Base-by-base conservation (phyloP, 2,329 filamentous ascomycete species). In the Orbilia javanica region DNA sequence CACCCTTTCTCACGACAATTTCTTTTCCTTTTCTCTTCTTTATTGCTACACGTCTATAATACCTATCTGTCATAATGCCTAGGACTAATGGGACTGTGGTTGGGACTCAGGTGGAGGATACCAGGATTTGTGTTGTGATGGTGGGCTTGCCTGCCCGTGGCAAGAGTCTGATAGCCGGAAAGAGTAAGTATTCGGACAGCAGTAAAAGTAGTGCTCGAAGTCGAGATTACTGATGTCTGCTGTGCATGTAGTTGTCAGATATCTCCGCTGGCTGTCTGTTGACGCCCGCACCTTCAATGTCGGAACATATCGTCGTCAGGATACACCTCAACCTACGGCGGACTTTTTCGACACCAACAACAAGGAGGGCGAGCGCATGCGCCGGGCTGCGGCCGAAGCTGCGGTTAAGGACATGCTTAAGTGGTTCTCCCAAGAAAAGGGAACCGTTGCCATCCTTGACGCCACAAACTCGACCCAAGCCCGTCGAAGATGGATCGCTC, bases 91-190 rank as follows among this genome's bases (percentile, higher is more conserved):
- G 74, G 66, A 78, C 65, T 31, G 67, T 78, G 74, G 67, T 72
- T 63, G 74, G 74, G 18, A 72, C 74, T 22, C 74, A 78, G 74
- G 74, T 78, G 74, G 74, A 78, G 74, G 74, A 78, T 63, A 78
- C 74, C 31, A 67, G 67, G 27, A 78, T 78, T 63, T 98, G 95
- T 85, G 94, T 99, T 80, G 94, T 99, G 82, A 98, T 99, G 96
- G 96, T 99, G 78, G 96, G 96, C 81, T 88, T 99, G 83, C 96
- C 96, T 69, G 96, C 96, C 79, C 89, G 96, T 81, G 96, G 96
- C 83, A 99, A 99, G 88, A 97, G 93, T 86, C 90, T 97, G 84
- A 98, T 99, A 84, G 95, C 96, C 81, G 94, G 97, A 83, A 97
- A 97, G 89, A 94, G 94, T 96, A 87, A 83, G 86, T 84, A 71